Base-by-base conservation (phyloP, 768 basidiomycete genomes). In the Grammothele lineata region DNA sequence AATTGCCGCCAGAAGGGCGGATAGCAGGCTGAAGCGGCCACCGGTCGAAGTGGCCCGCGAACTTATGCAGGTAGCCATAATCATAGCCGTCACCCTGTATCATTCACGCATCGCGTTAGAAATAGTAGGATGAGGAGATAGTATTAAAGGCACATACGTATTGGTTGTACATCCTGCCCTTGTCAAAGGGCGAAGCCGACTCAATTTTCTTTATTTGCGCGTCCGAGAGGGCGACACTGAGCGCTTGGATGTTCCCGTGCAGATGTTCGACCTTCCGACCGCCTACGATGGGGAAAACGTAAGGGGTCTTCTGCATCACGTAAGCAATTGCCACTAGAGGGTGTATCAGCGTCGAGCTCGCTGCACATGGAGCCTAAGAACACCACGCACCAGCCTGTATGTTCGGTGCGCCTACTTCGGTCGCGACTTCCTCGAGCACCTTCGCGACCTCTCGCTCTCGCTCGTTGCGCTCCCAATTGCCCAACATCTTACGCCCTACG, bases 341-440 rank as follows among this genome's bases (percentile, higher is more conserved):
- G 5, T 15, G n/a, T n/a, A 7, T 32, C 30, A 32, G 30, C 15
- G 8, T 8, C 9, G 30, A 32, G 15, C 30, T 9, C 73, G 7
- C n/a, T 5, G 17, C 8, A 5, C n/a, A 15, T 5, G 17, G 21
- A 17, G 21, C 23, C 18, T 18, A n/a, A n/a, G n/a, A 7, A 5
- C 21, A 8, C 9, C n/a, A 50, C 43, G 2, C 30, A 42, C 33
- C 42, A 8, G 45, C 30, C 19, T 37, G 30, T 18, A 54, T 37
- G 37, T 58, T 58, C 49, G 66, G 56, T 5, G 59, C 58, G 5
- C 69, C 70, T n/a, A 70, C 57, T 47, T 73, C 65, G 5, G 57
- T 58, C 0, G 70, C 70, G n/a, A 73, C 66, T 45, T 70, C 64
- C 55, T 72, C 68, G 1, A 74, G 61, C 10, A 63, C 68, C 2